Base-by-base conservation (phyloP, 2,329 filamentous ascomycete species). In the Pestalotiopsis sp. region DNA sequence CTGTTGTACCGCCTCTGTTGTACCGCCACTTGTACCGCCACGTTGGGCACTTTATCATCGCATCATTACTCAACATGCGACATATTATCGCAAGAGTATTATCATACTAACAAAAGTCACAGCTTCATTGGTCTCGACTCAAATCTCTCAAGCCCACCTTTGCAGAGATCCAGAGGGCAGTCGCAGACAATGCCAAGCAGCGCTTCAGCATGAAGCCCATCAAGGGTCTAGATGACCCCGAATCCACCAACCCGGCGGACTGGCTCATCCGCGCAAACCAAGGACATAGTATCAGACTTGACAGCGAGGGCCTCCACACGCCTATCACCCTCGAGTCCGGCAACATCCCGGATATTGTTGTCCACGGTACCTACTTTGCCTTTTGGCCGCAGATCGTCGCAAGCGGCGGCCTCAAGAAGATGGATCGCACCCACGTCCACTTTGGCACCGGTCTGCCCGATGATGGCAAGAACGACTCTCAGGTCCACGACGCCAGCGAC, bases 261-360 rank as follows among this genome's bases (percentile, higher is more conserved):
- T 98, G 91, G 84, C 86, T 97, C 39, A 98, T 99, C 81, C 94
- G 96, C 76, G 96, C 96, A 36, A 97, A 97, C 77, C 96, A 98
- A 83, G 96, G 96, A 67, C 96, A 98, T 84, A 94, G 90, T 75
- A 93, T 99, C 77, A 89, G 90, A 76, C 82, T 90, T 45, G 91
- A 93, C 36, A 89, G 89, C n/a, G 89, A 91, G 61, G 87, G 87
- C 0, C 86, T 97, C 2, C 87, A 97, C 3, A 86, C 85, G 23
- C 90, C 91, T 6, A 84, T 98, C 68, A 90, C 89, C 1, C 77
- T 89, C 0, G 86, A 86, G 41, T 81, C 78, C 6, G 86, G 76
- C 27, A 88, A 88, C 71, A 74, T 95, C 1, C 94, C 94, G 0
- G 76, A 84, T 0, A 84, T 86, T 0, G 93, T 94, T 3, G 89